Evolutionary conservation across 2,329 filamentous ascomycete genomes (phyloP), one percentile per base, ranked within the genome.

Genomic region (Sporothrix curviconia): DNA sequence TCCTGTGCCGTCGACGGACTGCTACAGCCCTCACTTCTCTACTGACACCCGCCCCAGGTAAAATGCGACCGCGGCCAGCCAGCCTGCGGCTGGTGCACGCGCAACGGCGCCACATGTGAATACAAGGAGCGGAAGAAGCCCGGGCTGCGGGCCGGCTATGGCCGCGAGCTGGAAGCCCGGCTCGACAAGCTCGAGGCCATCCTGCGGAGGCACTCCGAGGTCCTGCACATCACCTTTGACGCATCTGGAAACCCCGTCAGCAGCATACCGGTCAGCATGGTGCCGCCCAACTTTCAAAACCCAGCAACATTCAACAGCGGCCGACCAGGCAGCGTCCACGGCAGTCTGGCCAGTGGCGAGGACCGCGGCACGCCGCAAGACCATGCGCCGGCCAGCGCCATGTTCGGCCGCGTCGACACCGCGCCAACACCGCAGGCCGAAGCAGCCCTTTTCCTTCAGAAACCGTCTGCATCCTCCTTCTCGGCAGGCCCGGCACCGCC

Each of bases 51-150:
- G 25, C 14, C 42, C 28, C 64, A 85, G 83, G 84, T 87, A 28
- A 87, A 87, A 78, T 89, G 86, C 70, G 87, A 92, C 71, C 82
- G 89, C 36, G 85, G 84, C 5, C 86, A 90, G 65, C 88, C 88
- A 1, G 82, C 83, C 6, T 87, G 84, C 65, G 83, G 84, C 51
- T 86, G 84, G 84, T 86, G 84, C 64, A 81, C 72, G 62, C 81
- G 82, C 58, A 86, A 87, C 69, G 77, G 78, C 32, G 81, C 81
- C 30, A 68, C 72, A 17, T 87, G 84, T 71, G 83, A 86, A 67
- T 87, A 87, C 70, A 86, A 84, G 66, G 83, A 86, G 65, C 77
- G 84, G 55, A 86, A 86, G 71, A 85, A 86, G 65, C 84, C 84
- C 8, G 84, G 84, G 0, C 70, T 86, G 12, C 75, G 82, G 54